Base-by-base conservation (phyloP, 805 yeast genomes). In the Isabelozyma pseudorhagii region DNA sequence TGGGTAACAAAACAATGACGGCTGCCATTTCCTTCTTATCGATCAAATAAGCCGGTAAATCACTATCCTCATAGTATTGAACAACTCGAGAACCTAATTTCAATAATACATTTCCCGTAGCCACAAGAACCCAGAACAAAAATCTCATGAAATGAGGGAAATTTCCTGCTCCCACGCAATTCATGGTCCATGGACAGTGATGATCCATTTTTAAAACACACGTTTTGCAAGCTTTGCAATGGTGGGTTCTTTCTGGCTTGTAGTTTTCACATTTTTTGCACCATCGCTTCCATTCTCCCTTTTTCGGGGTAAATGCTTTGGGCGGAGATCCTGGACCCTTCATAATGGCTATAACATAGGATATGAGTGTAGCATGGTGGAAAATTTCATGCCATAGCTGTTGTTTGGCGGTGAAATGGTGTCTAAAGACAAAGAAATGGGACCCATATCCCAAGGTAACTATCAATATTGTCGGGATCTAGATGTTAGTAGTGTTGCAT, bases 181-280 rank as follows among this genome's bases (percentile, higher is more conserved):
- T 92, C 65, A 82, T 80, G 0, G 96, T 89, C 97, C 97, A 92
- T 0, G 97, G 97, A 63, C 86, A 75, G 68, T 91, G 97, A 63
- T 91, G 97, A 64, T 91, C 97, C 97, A 91, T 92, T 61, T 81
- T 80, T 50, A 91, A 64, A n/a, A 91, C 85, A 66, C 97, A 91
- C 40, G 53, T 57, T n/a, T 79, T 74, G 61, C 96, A 89, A 0
- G 81, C 78, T 57, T 85, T 85, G 64, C 97, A 91, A 68, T 91
- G 97, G 62, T 91, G 97, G 4, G 89, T 61, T 52, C 97, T 69
- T 60, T 85, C 93, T 0, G 97, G 97, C 62, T 91, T 91, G 66
- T 78, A 83, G 39, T 64, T 67, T 39, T 82, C 56, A 66, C 97
- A 91, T 63, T 88, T 89, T 49, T 74, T 67, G 62, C 97, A 90